Conservation (phyloP, 164 flowering plant species). For the Sextonia rubra region DNA sequence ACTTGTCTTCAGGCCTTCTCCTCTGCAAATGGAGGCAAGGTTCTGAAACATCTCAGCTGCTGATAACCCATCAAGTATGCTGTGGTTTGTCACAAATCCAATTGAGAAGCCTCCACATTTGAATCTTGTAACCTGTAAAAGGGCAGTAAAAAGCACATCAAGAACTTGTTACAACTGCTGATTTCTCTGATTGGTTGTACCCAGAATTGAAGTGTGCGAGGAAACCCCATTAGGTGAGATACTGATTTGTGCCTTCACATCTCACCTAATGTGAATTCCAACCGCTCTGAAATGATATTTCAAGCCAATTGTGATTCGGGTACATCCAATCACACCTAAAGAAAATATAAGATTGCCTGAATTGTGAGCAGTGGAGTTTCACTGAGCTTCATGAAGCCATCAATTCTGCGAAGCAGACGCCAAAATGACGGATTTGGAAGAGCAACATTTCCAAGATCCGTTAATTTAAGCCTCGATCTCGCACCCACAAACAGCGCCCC, state of each 20-base stretch:
- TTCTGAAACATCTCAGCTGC: conserved; percentile 39
- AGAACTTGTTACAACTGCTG: not conserved
- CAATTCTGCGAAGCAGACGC: conserved; percentile 29
- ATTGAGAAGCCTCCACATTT: conserved; percentile 44
- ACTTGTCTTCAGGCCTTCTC: conserved; percentile 26
- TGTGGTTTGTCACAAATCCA: conserved; percentile 42
- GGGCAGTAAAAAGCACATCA: not conserved
- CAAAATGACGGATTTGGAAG: conserved; percentile 36
- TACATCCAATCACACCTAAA: not conserved
- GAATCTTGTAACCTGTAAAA: conserved; percentile 43
- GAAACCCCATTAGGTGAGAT: not conserved
- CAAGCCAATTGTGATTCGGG: not conserved
- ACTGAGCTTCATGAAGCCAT: conserved; percentile 17
- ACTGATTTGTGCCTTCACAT: not conserved
- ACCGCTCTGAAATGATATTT: not conserved
- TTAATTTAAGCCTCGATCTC: conserved; percentile 26
- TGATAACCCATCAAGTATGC: conserved; percentile 42
- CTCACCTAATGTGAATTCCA: not conserved
- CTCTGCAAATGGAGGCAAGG: conserved; percentile 41
- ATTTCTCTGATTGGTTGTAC: not conserved
- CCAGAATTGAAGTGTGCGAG: not conserved
- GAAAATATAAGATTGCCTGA: conserved; percentile 26
- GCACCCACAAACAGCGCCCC: conserved; percentile 37
- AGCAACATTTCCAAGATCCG: conserved; percentile 37
- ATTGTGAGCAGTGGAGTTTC: conserved; percentile 35